Evolutionary conservation across 2,329 filamentous ascomycete species (phyloP), one percentile per base, ranked within the genome.

Genomic region (Fusarium abutilonis): DNA sequence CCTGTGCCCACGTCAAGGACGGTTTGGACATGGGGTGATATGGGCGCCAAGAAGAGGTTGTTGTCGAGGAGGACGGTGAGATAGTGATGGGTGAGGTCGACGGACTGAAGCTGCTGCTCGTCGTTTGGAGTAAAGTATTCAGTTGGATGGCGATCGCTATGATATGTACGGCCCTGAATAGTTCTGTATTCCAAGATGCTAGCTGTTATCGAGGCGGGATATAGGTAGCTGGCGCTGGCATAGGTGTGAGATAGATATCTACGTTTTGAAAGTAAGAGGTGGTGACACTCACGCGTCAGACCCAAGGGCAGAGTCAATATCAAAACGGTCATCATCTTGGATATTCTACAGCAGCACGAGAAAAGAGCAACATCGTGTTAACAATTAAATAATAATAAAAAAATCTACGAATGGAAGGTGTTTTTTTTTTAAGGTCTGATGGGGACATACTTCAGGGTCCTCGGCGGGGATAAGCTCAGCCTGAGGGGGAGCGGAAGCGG

Each of bases 1-100:
- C 67, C 67, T 17, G 67, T 69, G 6, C 67, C 67, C 5, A 69
- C 62, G 38, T 69, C 67, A 9, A 69, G 62, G n/a, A 70, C 67
- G 39, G 21, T 66, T 44, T 69, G 52, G 17, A 64, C 40, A 41
- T 69, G 19, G 10, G 44, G 34, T 8, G 46, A 38, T 53, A 69
- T 57, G 4, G 67, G 67, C 9, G 67, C 67, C 28, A 69, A 48
- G 38, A 57, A 66, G 32, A 69, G 64, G 8, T 54, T 66, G 41
- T 52, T 21, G 15, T 64, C 59, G 23, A 69, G 59, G 6, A 69
- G 64, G 13, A 69, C 9, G 11, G 62, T 69, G 19, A 69, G 60
- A 41, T 66, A 69, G 53, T 69, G 66, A n/a, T 69, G 66, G 3
- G 54, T 69, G 34, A 69, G 67, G 23, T 69, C 66, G 9, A 67